These are phyloP conservation scores for Candida jianshihensis DNA, from an alignment of 805 yeast genomes.

Conservation along the genomic window DNA sequence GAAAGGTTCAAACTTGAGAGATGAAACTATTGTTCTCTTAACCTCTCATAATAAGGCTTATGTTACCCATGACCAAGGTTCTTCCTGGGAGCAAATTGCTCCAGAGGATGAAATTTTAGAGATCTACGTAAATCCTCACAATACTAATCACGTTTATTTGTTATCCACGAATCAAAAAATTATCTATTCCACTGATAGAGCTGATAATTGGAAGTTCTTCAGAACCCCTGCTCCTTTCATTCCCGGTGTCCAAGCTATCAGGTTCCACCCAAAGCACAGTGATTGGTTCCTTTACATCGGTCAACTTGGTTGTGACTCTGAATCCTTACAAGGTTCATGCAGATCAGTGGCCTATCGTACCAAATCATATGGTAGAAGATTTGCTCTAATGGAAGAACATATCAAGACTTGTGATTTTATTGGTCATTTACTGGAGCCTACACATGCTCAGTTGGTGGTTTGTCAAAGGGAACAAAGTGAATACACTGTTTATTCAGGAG, in stretches of 20 bases:
- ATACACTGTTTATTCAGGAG: conserved; percentile 23
- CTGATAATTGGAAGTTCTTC: conserved; percentile 40
- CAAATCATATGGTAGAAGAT: conserved; percentile 58
- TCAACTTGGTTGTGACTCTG: conserved; percentile 41
- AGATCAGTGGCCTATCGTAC: conserved; percentile 54
- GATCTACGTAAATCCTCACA: conserved; percentile 56
- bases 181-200: conserved; percentile 68
- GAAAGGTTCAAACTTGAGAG: conserved; percentile 33
- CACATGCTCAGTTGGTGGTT: conserved; percentile 46
- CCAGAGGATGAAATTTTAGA: conserved; percentile 38
- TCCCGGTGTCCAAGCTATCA: conserved; percentile 41
- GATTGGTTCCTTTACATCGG: conserved; percentile 67
- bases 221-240: conserved; percentile 42
- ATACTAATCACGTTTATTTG: conserved; percentile 39
- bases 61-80: conserved; percentile 53
- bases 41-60: conserved; percentile 46
- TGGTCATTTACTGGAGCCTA: conserved; percentile 42
- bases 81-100: conserved; percentile 23
- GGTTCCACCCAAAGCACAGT: conserved; percentile 54
- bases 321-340: conserved; percentile 34
- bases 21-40: conserved; percentile 59
- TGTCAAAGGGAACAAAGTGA: conserved; percentile 47
- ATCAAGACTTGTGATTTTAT: conserved; percentile 62
- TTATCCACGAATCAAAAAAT: conserved; percentile 22
- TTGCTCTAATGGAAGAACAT: conserved; percentile 45